Conservation (phyloP, 2,329 filamentous ascomycete species). For the Boeremia exigua region DNA sequence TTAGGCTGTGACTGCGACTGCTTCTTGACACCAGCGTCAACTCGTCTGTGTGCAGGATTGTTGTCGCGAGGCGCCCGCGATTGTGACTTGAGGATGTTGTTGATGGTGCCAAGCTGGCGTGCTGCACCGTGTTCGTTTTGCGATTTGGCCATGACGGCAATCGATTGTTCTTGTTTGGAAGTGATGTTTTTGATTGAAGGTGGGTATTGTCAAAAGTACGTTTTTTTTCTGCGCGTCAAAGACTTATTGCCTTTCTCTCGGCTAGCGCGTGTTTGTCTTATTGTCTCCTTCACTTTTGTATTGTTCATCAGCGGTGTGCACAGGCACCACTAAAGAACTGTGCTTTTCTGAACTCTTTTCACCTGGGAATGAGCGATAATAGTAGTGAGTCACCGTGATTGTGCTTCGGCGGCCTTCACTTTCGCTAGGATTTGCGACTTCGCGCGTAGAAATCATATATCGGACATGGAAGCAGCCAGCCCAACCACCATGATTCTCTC, state of each 20-base stretch:
- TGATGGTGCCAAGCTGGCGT: constrained; percentile 3
- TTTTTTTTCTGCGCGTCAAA: not conserved
- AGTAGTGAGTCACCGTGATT: too few species aligned
- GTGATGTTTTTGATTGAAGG: too few species aligned
- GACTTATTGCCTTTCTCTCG: not conserved
- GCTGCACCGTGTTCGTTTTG: not conserved
- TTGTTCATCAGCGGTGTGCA: too few species aligned
- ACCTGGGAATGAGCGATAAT: too few species aligned
- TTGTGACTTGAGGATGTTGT: constrained; percentile 3
- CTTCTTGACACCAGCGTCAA: too few species aligned
- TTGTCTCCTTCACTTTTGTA: too few species aligned
- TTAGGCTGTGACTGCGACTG: not conserved
- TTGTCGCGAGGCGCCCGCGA: not conserved
- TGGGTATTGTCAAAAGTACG: not conserved
- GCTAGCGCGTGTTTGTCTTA: not conserved
- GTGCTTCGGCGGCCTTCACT: too few species aligned
- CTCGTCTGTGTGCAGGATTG: not conserved
- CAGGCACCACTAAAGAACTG: too few species aligned
- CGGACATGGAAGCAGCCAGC: too few species aligned
- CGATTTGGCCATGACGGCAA: not conserved
- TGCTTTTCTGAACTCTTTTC: not conserved
- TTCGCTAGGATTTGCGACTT: too few species aligned
- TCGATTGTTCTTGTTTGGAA: not conserved
- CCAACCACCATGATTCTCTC: too few species aligned
- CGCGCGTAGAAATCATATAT: too few species aligned